Percentiles rank a stretch among this genome's conserved stretches.
phyloP scores from a whole-genome alignment of 495 filamentous ascomycete genomes.

The Penicillium ucsense region DNA sequence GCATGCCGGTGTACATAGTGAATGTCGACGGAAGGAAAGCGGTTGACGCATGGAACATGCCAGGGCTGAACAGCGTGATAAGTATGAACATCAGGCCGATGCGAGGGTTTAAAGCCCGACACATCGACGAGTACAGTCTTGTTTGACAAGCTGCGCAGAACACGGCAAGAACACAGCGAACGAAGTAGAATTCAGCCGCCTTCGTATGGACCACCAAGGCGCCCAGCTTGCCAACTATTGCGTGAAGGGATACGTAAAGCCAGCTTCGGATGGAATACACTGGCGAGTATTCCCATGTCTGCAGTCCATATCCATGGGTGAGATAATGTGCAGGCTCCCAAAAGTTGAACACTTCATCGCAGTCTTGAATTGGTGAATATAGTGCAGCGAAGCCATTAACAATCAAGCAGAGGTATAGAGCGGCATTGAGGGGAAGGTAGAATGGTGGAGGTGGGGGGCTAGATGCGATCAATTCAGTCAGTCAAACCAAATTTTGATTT shows the following conservation, averaged over 20 bases:
- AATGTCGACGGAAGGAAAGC: conserved; percentile 91
- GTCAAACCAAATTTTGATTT: neutral
- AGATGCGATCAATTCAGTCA: conserved; percentile 9
- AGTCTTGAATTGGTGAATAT: conserved; percentile 90
- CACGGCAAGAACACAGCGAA: conserved; percentile 64
- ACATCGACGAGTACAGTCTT: conserved; percentile 65
- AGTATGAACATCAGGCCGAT: conserved; percentile 78
- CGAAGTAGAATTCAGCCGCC: conserved; percentile 73
- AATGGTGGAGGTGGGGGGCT: conserved; percentile 47
- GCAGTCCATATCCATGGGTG: conserved; percentile 80
- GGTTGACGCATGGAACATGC: conserved; percentile 84
- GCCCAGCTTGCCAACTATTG: conserved; percentile 53
- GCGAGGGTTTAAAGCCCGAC: conserved; percentile 60
- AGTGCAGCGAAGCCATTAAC: conserved; percentile 69
- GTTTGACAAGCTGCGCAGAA: conserved; percentile 74
- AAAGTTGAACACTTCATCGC: conserved; percentile 98
- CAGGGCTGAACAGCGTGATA: conserved; percentile 65
- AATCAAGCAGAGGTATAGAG: conserved; percentile 67
- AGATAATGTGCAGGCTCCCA: conserved; percentile 98
- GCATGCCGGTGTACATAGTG: conserved; percentile 88
- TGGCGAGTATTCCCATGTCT: conserved; percentile 99
- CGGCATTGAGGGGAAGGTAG: conserved; percentile 58
- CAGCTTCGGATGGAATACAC: conserved; percentile 93
- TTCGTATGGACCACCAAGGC: conserved; percentile 51
- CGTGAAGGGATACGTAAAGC: conserved; percentile 85